Evolutionary conservation across 2,329 filamentous ascomycete species (phyloP).

Genomic region (Cadophora luteo-olivacea): DNA sequence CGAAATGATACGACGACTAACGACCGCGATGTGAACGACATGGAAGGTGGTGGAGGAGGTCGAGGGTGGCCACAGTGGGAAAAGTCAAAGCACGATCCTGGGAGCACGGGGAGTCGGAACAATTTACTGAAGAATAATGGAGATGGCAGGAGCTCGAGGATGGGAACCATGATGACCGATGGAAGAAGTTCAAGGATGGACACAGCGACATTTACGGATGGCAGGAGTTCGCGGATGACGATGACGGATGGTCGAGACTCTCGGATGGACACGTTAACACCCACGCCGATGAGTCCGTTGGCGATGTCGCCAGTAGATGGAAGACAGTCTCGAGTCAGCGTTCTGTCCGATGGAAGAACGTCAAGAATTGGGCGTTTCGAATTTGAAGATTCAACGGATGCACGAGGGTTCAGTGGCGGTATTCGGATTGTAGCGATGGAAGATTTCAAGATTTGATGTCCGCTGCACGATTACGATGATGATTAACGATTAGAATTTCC

Average conservation of each 20-base stretch:
- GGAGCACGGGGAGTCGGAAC: slow-evolving; percentile 16
- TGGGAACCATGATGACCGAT: slow-evolving; percentile 14
- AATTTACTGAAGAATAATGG: slow-evolving; percentile 8
- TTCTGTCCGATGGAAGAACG: slow-evolving; percentile 13
- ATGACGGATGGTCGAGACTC: slow-evolving; percentile 12
- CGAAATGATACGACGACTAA: background rate
- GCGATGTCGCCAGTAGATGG: slow-evolving; percentile 5
- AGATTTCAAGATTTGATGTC: slow-evolving; percentile 19
- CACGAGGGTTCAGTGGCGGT: slow-evolving; percentile 14
- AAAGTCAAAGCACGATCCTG: background rate
- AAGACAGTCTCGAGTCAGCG: slow-evolving; percentile 8
- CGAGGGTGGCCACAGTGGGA: slow-evolving; percentile 6
- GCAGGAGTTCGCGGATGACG: slow-evolving; percentile 17
- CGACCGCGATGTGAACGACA: background rate
- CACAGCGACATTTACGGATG: slow-evolving; percentile 5
- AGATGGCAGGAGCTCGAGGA: slow-evolving; percentile 13
- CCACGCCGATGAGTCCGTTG: background rate
- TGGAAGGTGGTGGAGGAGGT: background rate
- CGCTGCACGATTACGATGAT: slow-evolving; percentile 12
- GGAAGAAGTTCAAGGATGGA: slow-evolving; percentile 10
- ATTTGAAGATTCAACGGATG: slow-evolving; percentile 15
- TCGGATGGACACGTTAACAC: background rate
- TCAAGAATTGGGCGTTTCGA: slow-evolving; percentile 17
- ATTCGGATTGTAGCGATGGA: slow-evolving; percentile 24
- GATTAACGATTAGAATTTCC: slow-evolving; percentile 7